Evolutionary conservation across 768 basidiomycete species (phyloP).

Genomic region (Tricholoma hemisulphureum): DNA sequence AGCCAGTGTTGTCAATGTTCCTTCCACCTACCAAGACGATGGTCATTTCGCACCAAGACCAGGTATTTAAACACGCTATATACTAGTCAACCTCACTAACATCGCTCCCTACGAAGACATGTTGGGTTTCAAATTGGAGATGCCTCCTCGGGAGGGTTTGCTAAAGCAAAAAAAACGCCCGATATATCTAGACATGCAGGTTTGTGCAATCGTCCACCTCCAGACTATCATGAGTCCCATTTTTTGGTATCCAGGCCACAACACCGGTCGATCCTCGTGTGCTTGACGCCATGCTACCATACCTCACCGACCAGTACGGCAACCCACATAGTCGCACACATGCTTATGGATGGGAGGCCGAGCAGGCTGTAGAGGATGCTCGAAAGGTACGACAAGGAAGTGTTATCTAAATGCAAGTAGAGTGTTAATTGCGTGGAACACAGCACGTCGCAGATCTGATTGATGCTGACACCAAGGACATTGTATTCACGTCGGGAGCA

Average conservation of each 20-base stretch:
- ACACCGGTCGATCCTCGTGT: slow-evolving; percentile 98
- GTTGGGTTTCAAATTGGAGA: slow-evolving; percentile 83
- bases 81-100: not conserved
- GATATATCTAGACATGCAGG: slow-evolving; percentile 99
- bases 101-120: slow-evolving; percentile 54
- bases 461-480: slow-evolving; percentile 92
- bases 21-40: slow-evolving; percentile 69
- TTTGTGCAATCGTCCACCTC: slow-evolving; percentile 27
- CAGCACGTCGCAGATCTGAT: slow-evolving; percentile 90
- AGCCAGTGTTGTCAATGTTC: slow-evolving; percentile 80
- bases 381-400: slow-evolving; percentile 57
- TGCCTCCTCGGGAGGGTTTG: slow-evolving; percentile 56
- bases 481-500: slow-evolving; percentile 96
- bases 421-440: not conserved
- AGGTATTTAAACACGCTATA: slow-evolving; percentile 41
- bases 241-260: slow-evolving; percentile 64
- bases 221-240: not conserved
- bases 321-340: slow-evolving; percentile 99
- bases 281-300: slow-evolving; percentile 95
- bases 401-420: not conserved
- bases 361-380: slow-evolving; percentile 89
- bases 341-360: slow-evolving; percentile 99
- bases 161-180: slow-evolving; percentile 68
- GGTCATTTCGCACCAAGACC: slow-evolving; percentile 66
- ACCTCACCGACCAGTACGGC: slow-evolving; percentile 91